phyloP scores from a whole-genome alignment of 2,329 filamentous ascomycete species.

The Nemania sp. region DNA sequence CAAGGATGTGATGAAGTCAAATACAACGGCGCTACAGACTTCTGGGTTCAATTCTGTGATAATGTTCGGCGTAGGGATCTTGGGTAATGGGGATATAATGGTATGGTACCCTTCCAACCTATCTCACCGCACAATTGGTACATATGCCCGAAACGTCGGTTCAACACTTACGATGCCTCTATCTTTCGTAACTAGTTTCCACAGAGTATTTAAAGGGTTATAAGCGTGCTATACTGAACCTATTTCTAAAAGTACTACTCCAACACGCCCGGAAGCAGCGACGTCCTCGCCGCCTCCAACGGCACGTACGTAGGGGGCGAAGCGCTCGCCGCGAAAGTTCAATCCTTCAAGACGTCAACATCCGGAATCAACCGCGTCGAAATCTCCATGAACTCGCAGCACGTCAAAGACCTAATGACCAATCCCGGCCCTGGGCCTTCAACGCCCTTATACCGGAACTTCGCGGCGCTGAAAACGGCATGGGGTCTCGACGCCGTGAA shows the following conservation, averaged over 20 bases:
- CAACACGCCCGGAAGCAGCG: slow-evolving; percentile 43
- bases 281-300: slow-evolving; percentile 43
- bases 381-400: slow-evolving; percentile 48
- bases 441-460: slow-evolving; percentile 46
- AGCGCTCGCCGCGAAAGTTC: slow-evolving; percentile 52
- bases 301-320: slow-evolving; percentile 52
- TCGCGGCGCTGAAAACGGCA: slow-evolving; percentile 44
- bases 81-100: slow-evolving; percentile 47
- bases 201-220: no score
- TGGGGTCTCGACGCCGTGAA: slow-evolving; percentile 51
- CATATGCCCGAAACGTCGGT: neutral
- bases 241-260: slow-evolving; percentile 44
- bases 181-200: no score
- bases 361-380: slow-evolving; percentile 46
- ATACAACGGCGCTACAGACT: slow-evolving; percentile 46
- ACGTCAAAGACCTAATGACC: slow-evolving; percentile 45
- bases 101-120: slow-evolving; percentile 6
- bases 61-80: slow-evolving; percentile 49
- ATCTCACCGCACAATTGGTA: neutral
- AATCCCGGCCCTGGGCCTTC: slow-evolving; percentile 40
- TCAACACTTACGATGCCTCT: no score
- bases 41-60: slow-evolving; percentile 49
- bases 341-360: slow-evolving; percentile 43
- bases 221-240: no score
- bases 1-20: slow-evolving; percentile 50